Evolutionary conservation across 495 filamentous ascomycete species (phyloP), one percentile per base, ranked within the genome.

Genomic region (Penicillium flavigenum): DNA sequence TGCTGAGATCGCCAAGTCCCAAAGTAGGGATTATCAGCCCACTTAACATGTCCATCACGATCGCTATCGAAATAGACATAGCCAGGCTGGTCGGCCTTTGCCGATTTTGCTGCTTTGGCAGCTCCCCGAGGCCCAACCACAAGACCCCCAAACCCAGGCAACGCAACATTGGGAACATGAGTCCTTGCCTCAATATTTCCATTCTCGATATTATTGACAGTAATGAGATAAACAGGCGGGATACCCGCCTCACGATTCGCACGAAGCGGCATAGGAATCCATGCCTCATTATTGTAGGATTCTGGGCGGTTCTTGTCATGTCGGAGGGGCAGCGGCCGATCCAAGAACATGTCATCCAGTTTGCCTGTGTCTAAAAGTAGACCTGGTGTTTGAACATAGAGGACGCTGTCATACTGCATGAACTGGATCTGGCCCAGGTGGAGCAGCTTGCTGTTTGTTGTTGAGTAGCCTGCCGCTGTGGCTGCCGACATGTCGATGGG

Each of bases 381-480:
- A 1, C 76, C 76, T 0, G 75, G 76, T 0, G 75, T 69, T 46
- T 73, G 72, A 10, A 79, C 56, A 54, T 76, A 77, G 0, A 79
- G 60, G 1, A 79, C 75, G 41, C 72, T 71, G 46, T 79, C 76
- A 57, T 79, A 79, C 50, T 74, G 72, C 73, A 79, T 76, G 58
- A 79, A 79, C 44, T 79, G 76, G 50, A 76, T 71, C 51, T 77
- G 73, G 24, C 75, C 76, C 12, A 76, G 61, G 1, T 72, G 75
- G 14, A 79, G 65, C 4, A 79, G 63, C 41, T 76, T 76, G 10
- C 72, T 73, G 47, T 79, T 68, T 10, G 76, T 76, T 12, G 63
- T 32, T 6, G 62, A 51, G 56, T 75, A 76, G 8, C 76, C 76
- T 2, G 65, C 64, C 8, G 64, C 59, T 0, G 71, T 69, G 12